Evolutionary conservation across 2,329 filamentous ascomycete genomes (phyloP).

Genomic region (Bipolaris bicolor): DNA sequence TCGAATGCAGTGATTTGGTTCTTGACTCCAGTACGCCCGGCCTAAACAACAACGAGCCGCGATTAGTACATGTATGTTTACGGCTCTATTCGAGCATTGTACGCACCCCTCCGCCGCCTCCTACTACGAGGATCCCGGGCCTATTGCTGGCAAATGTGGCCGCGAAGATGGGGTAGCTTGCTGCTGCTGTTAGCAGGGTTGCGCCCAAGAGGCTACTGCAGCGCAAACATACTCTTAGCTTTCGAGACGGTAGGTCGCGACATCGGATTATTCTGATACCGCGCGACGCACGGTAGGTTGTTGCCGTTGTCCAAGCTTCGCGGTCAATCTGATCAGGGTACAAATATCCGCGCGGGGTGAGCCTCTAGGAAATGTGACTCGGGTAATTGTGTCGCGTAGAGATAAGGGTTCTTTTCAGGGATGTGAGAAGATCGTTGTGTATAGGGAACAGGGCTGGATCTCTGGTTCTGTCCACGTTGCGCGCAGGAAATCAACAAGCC

Average conservation of each 20-base stretch:
- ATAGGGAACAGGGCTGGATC: conserved; percentile 8
- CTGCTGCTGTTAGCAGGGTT: conserved; percentile 16
- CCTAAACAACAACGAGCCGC: conserved; percentile 56
- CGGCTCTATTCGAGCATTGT: conserved; percentile 19
- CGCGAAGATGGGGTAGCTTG: conserved; percentile 77
- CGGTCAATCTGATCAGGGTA: not conserved
- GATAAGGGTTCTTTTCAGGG: not conserved
- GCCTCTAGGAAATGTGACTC: not conserved
- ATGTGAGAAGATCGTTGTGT: not conserved
- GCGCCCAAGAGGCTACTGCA: not conserved
- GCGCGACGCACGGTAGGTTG: conserved; percentile 3
- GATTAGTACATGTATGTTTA: conserved; percentile 5
- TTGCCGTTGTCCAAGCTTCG: conserved; percentile 5
- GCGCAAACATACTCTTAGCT: conserved; percentile 28
- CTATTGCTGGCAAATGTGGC: conserved; percentile 82
- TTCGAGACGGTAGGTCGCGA: conserved; percentile 42
- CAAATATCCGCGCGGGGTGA: not conserved
- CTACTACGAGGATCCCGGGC: conserved; percentile 75
- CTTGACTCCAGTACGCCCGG: conserved; percentile 64
- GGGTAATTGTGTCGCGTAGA: conserved; percentile 4
- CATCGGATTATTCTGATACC: conserved; percentile 22
- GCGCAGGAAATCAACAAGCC: conserved; percentile 18
- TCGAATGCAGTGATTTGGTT: conserved; percentile 82
- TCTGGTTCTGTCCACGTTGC: conserved; percentile 26
- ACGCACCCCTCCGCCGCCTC: conserved; percentile 83